Evolutionary conservation across 495 filamentous ascomycete species (phyloP).

Genomic region (Gamarada debralockiae): DNA sequence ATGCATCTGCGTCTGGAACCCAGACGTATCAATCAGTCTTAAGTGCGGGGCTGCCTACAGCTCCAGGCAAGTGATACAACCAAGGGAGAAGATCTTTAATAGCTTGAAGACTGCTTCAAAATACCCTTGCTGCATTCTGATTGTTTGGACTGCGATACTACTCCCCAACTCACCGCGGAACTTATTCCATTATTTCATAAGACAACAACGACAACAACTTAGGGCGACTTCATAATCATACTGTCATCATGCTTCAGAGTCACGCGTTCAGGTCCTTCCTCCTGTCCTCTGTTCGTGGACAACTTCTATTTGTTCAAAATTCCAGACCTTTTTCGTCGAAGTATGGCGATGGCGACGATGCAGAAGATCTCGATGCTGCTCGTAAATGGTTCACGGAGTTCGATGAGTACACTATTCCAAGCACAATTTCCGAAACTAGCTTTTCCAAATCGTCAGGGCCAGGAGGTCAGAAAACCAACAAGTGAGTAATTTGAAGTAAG

Average conservation of each 20-base stretch:
- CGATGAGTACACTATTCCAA: conserved; percentile 53
- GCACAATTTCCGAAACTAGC: conserved; percentile 56
- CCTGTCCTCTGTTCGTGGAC: not conserved
- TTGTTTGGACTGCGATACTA: no score
- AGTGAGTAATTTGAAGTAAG: conserved; percentile 51
- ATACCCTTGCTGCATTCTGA: no score
- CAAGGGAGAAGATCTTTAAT: not conserved
- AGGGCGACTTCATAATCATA: not conserved
- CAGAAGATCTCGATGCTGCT: conserved; percentile 64
- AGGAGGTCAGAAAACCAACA: conserved; percentile 95
- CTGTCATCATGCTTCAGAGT: conserved; percentile 9
- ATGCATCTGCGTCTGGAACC: not conserved
- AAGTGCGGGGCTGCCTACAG: not conserved
- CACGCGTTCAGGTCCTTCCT: conserved; percentile 5
- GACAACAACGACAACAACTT: no score
- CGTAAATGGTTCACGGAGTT: conserved; percentile 73
- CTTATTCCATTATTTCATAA: no score
- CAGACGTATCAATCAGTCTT: not conserved
- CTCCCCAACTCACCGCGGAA: no score
- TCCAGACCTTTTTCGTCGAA: conserved; percentile 14
- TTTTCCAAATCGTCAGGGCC: conserved; percentile 89
- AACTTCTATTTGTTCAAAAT: conserved; percentile 1
- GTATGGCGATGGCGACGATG: conserved; percentile 35
- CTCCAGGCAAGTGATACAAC: not conserved
- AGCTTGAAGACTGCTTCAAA: not conserved